phyloP scores from a whole-genome alignment of 805 yeast genomes.

The Jamesozyma gamospora region DNA sequence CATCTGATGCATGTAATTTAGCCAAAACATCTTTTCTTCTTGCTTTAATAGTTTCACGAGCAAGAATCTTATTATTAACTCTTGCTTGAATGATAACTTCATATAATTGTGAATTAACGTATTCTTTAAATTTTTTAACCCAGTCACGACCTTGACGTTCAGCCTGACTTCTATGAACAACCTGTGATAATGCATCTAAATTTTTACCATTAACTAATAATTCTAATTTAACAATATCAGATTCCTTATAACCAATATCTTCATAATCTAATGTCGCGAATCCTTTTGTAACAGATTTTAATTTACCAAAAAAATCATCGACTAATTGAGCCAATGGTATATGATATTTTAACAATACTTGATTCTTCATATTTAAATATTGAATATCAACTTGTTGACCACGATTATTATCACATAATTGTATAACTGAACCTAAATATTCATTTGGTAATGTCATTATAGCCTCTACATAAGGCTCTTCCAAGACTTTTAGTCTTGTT shows the following conservation, averaged over 20 bases:
- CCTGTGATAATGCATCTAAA: constrained; percentile 86
- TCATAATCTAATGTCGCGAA: constrained; percentile 93
- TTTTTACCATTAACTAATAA: constrained; percentile 79
- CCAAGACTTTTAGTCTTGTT: constrained; percentile 35
- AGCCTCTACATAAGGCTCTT: constrained; percentile 87
- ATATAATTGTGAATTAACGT: constrained; percentile 69
- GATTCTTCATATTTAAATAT: constrained; percentile 61
- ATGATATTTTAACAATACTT: constrained; percentile 68
- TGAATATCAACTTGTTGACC: constrained; percentile 76
- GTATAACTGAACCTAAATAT: constrained; percentile 77
- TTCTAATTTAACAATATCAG: constrained; percentile 81
- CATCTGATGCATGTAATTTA: constrained; percentile 86
- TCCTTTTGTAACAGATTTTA: constrained; percentile 83
- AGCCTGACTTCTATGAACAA: constrained; percentile 74
- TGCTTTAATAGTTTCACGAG: constrained; percentile 90
- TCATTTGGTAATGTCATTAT: constrained; percentile 87
- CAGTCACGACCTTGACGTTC: constrained; percentile 67
- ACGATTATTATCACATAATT: constrained; percentile 72
- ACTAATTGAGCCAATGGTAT: constrained; percentile 84
- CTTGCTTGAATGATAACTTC: constrained; percentile 90
- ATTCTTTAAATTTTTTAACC: constrained; percentile 75
- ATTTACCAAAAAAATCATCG: constrained; percentile 89
- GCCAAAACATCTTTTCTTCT: constrained; percentile 92
- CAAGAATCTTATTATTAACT: constrained; percentile 71
- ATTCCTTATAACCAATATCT: constrained; percentile 74